Conservation (phyloP, 2,329 filamentous ascomycete species). For the Trichocomaceae sp. region DNA sequence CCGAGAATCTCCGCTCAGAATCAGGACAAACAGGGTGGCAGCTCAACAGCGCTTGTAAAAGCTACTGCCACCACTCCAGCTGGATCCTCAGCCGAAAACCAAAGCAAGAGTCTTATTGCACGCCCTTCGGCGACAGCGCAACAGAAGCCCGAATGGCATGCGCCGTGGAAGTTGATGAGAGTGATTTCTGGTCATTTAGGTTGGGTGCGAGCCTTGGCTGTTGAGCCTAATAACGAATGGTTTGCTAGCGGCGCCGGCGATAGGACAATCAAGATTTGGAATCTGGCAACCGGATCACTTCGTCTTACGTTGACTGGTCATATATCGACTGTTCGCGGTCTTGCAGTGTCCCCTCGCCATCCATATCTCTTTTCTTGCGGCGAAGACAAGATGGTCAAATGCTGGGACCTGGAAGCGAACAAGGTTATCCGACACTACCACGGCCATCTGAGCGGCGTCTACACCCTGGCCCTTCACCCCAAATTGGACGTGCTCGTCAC, state of each 20-base stretch:
- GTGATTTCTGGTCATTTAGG: constrained; percentile 95
- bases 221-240: constrained; percentile 96
- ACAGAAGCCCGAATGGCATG: constrained; percentile 86
- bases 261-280: constrained; percentile 98
- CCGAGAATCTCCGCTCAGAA: constrained; percentile 45
- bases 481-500: constrained; percentile 93
- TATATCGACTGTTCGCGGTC: constrained; percentile 84
- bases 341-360: constrained; percentile 87
- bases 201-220: constrained; percentile 83
- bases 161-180: constrained; percentile 96
- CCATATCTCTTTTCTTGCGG: constrained; percentile 97
- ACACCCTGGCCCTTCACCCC: constrained; percentile 86
- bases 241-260: constrained; percentile 95
- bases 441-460: constrained; percentile 91
- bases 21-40: constrained; percentile 29
- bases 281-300: constrained; percentile 79
- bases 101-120: constrained; percentile 56
- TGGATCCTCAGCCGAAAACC: constrained; percentile 30
- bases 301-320: constrained; percentile 85
- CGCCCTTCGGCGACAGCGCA: constrained; percentile 57
- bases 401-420: constrained; percentile 99
- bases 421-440: constrained; percentile 98
- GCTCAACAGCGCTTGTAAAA: constrained; percentile 53
- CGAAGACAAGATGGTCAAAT: constrained; percentile 99
- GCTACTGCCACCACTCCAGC: constrained; percentile 24